A percentile compares a stretch with the other conserved stretches of the same genome.
Evolutionary conservation across 305 asterid genomes (phyloP).

Genomic region (Fraxinus xanthoxyloides): DNA sequence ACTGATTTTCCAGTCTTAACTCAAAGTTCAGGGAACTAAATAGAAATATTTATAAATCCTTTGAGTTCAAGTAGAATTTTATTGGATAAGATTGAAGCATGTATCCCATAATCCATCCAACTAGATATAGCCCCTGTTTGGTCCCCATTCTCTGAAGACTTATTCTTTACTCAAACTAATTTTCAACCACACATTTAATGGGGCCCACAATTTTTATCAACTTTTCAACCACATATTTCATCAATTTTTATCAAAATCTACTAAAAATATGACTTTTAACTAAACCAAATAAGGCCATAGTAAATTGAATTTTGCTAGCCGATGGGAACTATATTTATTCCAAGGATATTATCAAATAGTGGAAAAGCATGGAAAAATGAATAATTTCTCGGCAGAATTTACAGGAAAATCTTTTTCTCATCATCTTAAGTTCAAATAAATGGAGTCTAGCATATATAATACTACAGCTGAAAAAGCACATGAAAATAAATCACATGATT

Average conservation of each 20-base stretch:
- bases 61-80: background rate
- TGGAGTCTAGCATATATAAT: background rate
- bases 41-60: background rate
- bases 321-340: background rate
- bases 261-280: background rate
- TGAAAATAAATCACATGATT: background rate
- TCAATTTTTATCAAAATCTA: too few relatives aligned
- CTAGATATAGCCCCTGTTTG: background rate
- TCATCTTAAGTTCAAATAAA: background rate
- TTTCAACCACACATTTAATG: background rate
- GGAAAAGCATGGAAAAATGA: background rate
- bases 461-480: background rate
- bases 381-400: background rate
- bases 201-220: background rate
- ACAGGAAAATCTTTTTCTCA: background rate
- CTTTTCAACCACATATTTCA: background rate
- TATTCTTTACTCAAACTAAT: background rate
- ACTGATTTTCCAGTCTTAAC: background rate
- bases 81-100: background rate
- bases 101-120: background rate
- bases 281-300: background rate
- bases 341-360: background rate
- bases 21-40: background rate
- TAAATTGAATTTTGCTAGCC: background rate
- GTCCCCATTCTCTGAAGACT: background rate